These are phyloP conservation scores for Trifolium dubium DNA, from an alignment of 306 rosid species.

Conservation along the genomic window DNA sequence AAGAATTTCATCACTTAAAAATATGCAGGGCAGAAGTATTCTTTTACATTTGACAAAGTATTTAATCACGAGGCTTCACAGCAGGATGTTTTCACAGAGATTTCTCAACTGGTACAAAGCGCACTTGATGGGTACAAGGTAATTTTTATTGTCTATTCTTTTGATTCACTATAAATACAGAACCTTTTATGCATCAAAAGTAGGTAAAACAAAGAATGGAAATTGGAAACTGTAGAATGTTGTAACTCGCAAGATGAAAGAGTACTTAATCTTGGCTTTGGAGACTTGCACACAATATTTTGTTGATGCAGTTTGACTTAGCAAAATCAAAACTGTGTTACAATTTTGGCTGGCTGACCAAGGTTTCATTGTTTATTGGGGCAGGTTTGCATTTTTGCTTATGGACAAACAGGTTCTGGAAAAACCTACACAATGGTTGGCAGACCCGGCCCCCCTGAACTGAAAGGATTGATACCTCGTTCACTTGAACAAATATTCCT, in stretches of 20 bases:
- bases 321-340: neutral
- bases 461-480: slow-evolving; percentile 90
- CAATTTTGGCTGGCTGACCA: slow-evolving; percentile 37
- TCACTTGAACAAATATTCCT: slow-evolving; percentile 86
- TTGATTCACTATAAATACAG: neutral
- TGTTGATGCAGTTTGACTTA: neutral
- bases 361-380: slow-evolving; percentile 40
- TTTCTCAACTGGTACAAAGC: slow-evolving; percentile 93
- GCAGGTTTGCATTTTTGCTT: slow-evolving; percentile 96
- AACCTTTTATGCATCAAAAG: neutral
- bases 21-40: slow-evolving; percentile 76
- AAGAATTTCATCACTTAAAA: slow-evolving; percentile 23
- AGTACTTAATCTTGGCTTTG: neutral
- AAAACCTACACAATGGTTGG: slow-evolving; percentile 98
- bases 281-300: neutral
- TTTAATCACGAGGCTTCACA: slow-evolving; percentile 83
- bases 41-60: slow-evolving; percentile 93
- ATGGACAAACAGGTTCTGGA: slow-evolving; percentile 97
- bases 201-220: neutral
- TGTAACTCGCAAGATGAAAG: neutral
- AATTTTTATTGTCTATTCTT: slow-evolving; percentile 14
- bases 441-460: slow-evolving; percentile 70
- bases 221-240: neutral
- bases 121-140: slow-evolving; percentile 99
- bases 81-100: slow-evolving; percentile 80